Conservation (phyloP, 164 flowering plant species). For the Dillenia turbinata region DNA sequence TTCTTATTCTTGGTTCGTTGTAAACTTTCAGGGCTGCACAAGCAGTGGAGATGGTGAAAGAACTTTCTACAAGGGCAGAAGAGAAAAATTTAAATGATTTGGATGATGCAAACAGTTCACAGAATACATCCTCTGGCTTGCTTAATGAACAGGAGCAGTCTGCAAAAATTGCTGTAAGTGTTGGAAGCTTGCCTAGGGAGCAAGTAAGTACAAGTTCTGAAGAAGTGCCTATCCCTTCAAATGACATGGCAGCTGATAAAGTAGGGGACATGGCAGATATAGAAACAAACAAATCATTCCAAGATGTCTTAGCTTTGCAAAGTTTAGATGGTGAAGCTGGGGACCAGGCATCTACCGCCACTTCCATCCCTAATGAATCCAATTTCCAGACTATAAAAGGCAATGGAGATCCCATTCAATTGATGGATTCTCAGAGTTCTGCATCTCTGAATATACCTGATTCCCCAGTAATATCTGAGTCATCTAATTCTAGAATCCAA, state of each 20-base stretch:
- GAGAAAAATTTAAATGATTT: slow-evolving; percentile 66
- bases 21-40: slow-evolving; percentile 66
- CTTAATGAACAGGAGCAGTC: slow-evolving; percentile 86
- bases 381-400: slow-evolving; percentile 29
- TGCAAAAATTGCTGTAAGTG: slow-evolving; percentile 63
- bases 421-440: slow-evolving; percentile 62
- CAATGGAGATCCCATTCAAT: slow-evolving; percentile 21
- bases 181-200: slow-evolving; percentile 74
- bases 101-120: slow-evolving; percentile 81
- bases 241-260: slow-evolving; percentile 22
- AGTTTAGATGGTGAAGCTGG: slow-evolving; percentile 38
- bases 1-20: not conserved
- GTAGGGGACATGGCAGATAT: slow-evolving; percentile 18
- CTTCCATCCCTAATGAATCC: slow-evolving; percentile 42
- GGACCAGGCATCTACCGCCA: slow-evolving; percentile 39
- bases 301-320: slow-evolving; percentile 26
- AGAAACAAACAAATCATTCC: slow-evolving; percentile 26
- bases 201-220: slow-evolving; percentile 86
- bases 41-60: slow-evolving; percentile 84
- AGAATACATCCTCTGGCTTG: slow-evolving; percentile 76
- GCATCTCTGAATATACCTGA: slow-evolving; percentile 40
- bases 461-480: slow-evolving; percentile 76
- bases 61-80: slow-evolving; percentile 56
- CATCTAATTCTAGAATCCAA: slow-evolving; percentile 47
- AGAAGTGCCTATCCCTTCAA: slow-evolving; percentile 31